phyloP scores from a whole-genome alignment of 176 grass and related monocot genomes.

The Aegilops bicornis region DNA sequence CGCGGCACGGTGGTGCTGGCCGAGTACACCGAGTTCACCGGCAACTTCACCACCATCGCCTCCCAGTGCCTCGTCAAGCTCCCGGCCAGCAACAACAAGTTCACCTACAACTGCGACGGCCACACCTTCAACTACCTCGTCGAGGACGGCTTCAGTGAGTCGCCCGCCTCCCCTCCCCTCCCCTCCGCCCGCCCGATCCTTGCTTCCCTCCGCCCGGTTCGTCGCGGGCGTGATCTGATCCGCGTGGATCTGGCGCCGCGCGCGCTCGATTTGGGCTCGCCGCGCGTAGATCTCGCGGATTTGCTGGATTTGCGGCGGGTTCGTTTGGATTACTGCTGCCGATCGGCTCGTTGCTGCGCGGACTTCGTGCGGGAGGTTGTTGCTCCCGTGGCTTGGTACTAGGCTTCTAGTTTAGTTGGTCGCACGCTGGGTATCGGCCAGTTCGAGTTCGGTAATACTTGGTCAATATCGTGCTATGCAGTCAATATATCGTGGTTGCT shows the following conservation, averaged over 20 bases:
- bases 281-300: conserved; percentile 24
- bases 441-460: not conserved
- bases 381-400: not conserved
- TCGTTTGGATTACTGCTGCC: not conserved
- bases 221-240: not conserved
- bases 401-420: not conserved
- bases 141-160: conserved; percentile 88
- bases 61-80: conserved; percentile 92
- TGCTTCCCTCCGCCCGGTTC: not conserved
- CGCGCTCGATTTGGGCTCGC: not conserved
- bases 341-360: not conserved
- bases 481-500: not conserved
- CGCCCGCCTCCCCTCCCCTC: too few species aligned
- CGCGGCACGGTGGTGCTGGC: conserved; percentile 85
- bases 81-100: conserved; percentile 92
- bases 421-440: not conserved
- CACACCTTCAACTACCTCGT: conserved; percentile 97
- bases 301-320: not conserved
- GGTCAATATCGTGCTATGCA: not conserved
- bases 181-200: not conserved
- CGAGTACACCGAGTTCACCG: conserved; percentile 94
- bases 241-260: not conserved
- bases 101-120: conserved; percentile 90
- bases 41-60: conserved; percentile 95
- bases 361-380: not conserved